Percentiles rank a stretch among this genome's conserved stretches.
These are phyloP conservation scores for Podospora didyma DNA, from an alignment of 495 filamentous ascomycete genomes.

Conservation along the genomic window DNA sequence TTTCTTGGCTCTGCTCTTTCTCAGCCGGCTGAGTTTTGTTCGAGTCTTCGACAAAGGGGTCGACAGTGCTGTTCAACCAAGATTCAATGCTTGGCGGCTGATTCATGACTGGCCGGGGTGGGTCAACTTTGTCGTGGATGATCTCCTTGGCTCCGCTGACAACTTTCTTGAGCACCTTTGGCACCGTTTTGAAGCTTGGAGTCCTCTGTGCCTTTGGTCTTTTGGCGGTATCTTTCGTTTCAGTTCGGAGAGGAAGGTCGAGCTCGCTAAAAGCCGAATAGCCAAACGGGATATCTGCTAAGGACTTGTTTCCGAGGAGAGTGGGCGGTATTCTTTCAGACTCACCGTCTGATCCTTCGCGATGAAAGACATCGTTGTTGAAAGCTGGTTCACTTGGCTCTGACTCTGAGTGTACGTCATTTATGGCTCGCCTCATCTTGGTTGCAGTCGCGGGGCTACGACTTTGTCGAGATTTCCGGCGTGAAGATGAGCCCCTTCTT, in stretches of 20 bases:
- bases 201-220: conserved; percentile 41
- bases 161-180: conserved; percentile 53
- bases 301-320: conserved; percentile 38
- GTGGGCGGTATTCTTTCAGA: conserved; percentile 33
- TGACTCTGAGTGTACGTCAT: conserved; percentile 7
- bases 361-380: neutral
- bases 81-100: conserved; percentile 64
- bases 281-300: conserved; percentile 53
- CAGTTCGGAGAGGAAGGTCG: conserved; percentile 45
- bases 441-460: conserved; percentile 15
- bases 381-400: neutral
- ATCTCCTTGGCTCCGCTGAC: conserved; percentile 52
- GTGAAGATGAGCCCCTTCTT: conserved; percentile 17
- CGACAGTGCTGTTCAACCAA: conserved; percentile 69
- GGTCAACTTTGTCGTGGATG: conserved; percentile 48
- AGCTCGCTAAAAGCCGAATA: conserved; percentile 56
- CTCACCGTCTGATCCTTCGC: conserved; percentile 17
- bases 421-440: conserved; percentile 21
- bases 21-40: conserved; percentile 18
- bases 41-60: conserved; percentile 63
- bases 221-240: conserved; percentile 32
- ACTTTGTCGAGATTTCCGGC: conserved; percentile 10
- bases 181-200: conserved; percentile 47
- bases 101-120: conserved; percentile 40
- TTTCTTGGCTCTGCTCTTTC: conserved; percentile 1